Evolutionary conservation across 1,139 yeast genomes (phyloP).

Genomic region (Keqinozyma sinolaborantium): DNA sequence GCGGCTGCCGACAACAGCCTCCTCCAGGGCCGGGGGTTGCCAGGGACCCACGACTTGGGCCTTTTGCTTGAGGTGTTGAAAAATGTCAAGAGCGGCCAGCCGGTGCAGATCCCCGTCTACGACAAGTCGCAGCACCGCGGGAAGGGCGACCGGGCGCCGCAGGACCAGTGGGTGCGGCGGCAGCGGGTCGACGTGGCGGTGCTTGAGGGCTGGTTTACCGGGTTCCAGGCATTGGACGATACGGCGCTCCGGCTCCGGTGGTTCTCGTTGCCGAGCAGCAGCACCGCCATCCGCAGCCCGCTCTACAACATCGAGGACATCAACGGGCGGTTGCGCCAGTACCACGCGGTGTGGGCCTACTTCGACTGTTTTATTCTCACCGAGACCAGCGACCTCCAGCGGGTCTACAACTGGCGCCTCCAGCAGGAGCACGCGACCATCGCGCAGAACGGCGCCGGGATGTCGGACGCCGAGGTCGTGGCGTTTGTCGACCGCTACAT

Average conservation of each 20-base stretch:
- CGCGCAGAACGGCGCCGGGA: slow-evolving; percentile 57
- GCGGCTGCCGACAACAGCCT: slow-evolving; percentile 46
- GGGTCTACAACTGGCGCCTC: slow-evolving; percentile 77
- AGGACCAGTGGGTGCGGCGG: slow-evolving; percentile 29
- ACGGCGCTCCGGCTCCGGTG: slow-evolving; percentile 19
- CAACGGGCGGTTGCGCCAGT: slow-evolving; percentile 47
- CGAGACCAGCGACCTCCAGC: slow-evolving; percentile 53
- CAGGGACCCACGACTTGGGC: slow-evolving; percentile 85
- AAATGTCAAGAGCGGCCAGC: slow-evolving; percentile 6
- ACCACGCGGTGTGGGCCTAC: slow-evolving; percentile 53
- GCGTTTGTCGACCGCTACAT: slow-evolving; percentile 77
- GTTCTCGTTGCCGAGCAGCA: slow-evolving; percentile 15
- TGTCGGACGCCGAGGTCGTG: slow-evolving; percentile 69
- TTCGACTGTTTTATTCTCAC: slow-evolving; percentile 60
- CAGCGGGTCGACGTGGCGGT: slow-evolving; percentile 59
- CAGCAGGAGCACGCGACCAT: slow-evolving; percentile 80
- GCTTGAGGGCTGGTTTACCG: slow-evolving; percentile 95
- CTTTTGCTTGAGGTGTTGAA: slow-evolving; percentile 10
- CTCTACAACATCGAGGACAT: slow-evolving; percentile 35
- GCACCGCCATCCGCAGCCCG: slow-evolving; percentile 19
- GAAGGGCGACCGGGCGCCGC: slow-evolving; percentile 66
- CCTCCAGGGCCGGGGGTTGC: slow-evolving; percentile 79
- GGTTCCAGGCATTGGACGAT: slow-evolving; percentile 49
- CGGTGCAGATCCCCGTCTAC: slow-evolving; percentile 58
- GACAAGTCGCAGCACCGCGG: slow-evolving; percentile 77